phyloP scores from a whole-genome alignment of 2,329 filamentous ascomycete genomes.

The Claviceps lovelessii region DNA sequence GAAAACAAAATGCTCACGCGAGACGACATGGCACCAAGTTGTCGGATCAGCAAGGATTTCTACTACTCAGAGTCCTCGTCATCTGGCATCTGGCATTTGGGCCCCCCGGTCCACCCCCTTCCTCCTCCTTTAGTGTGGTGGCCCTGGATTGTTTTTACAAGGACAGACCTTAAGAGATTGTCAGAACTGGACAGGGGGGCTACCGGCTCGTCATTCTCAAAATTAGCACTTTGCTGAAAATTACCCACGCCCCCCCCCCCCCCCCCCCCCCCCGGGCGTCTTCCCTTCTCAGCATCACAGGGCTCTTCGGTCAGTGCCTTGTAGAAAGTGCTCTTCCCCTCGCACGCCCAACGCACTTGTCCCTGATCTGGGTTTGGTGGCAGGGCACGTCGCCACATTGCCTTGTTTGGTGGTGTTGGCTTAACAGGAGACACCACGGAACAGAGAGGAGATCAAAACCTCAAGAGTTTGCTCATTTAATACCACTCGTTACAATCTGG shows the following conservation, averaged over 20 bases:
- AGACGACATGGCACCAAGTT: too few relatives aligned
- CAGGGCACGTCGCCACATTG: constrained; percentile 8
- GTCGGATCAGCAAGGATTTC: not conserved
- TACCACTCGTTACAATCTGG: constrained; percentile 21
- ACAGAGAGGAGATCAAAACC: constrained; percentile 5
- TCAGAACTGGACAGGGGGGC: not conserved
- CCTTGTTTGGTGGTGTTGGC: constrained; percentile 4
- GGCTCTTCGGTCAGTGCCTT: constrained; percentile 1
- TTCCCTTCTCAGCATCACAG: not conserved
- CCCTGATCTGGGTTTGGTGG: constrained; percentile 8
- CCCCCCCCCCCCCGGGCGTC: not conserved
- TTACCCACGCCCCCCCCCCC: not conserved
- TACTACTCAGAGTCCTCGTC: too few relatives aligned
- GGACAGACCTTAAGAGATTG: not conserved
- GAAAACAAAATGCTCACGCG: too few relatives aligned
- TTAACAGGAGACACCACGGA: not conserved
- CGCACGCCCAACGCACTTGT: constrained; percentile 9
- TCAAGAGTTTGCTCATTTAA: constrained; percentile 9
- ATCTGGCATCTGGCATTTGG: not conserved
- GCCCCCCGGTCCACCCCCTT: not conserved
- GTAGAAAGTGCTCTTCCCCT: constrained; percentile 2
- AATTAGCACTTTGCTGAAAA: not conserved
- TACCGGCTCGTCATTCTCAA: not conserved
- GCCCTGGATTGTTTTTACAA: not conserved
- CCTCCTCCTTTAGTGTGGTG: not conserved